These are phyloP conservation scores for Botrytis sinoallii DNA, from an alignment of 2,329 filamentous ascomycete species.

Conservation along the genomic window DNA sequence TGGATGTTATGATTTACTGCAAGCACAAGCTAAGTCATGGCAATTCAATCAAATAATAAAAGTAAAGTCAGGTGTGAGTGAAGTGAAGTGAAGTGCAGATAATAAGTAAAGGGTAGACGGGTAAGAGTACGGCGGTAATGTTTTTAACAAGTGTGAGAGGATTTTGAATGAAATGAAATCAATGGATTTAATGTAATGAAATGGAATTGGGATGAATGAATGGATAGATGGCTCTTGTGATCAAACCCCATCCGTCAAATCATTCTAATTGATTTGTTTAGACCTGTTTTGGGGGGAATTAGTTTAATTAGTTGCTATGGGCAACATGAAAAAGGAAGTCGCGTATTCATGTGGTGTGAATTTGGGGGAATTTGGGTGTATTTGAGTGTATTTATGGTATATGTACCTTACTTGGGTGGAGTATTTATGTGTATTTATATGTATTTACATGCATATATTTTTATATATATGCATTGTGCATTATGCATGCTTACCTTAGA, in stretches of 20 bases:
- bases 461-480: neutral
- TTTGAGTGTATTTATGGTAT: neutral
- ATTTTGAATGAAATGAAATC: neutral
- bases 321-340: constrained; percentile 1
- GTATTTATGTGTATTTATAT: too few species aligned
- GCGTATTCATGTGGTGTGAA: neutral
- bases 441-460: too few species aligned
- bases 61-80: neutral
- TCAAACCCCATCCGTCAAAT: neutral
- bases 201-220: neutral
- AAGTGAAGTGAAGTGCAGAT: neutral
- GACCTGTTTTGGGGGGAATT: neutral
- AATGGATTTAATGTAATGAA: neutral
- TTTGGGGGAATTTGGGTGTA: neutral
- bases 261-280: constrained; percentile 2
- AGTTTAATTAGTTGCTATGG: neutral
- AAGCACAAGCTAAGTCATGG: constrained; percentile 8
- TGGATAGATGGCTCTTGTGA: neutral
- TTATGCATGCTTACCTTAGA: neutral
- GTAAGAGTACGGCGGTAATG: neutral
- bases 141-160: neutral
- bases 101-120: neutral
- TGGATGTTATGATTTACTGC: constrained; percentile 1
- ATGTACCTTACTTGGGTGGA: too few species aligned
- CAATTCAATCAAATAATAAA: neutral